Conservation (phyloP, 192 early-diverging fungal genomes). For the Geranomyces variabilis region DNA sequence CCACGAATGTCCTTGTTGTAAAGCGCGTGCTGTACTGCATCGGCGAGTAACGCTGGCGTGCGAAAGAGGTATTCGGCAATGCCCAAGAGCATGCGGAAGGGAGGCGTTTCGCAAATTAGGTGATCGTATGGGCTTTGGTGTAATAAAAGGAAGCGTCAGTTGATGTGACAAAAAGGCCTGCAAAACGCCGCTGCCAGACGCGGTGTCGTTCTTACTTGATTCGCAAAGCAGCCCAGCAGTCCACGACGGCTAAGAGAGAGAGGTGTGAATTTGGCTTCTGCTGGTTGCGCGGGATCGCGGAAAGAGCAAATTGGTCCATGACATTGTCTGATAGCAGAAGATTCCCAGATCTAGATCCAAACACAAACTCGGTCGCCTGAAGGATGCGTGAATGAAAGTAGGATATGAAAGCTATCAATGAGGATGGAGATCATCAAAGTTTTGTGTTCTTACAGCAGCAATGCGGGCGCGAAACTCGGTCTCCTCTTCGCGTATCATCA, state of each 20-base stretch:
- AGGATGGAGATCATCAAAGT: too few species aligned
- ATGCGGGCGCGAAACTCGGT: constrained; percentile 78
- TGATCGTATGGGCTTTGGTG: constrained; percentile 78
- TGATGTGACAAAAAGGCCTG: too few species aligned
- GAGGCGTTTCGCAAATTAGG: constrained; percentile 93
- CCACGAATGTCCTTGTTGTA: constrained; percentile 64
- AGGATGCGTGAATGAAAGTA: too few species aligned
- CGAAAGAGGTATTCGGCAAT: constrained; percentile 93
- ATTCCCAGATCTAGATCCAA: constrained; percentile 59
- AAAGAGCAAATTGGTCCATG: constrained; percentile 86
- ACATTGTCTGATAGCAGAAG: constrained; percentile 80
- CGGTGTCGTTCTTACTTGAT: constrained; percentile 55
- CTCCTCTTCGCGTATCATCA: constrained; percentile 89
- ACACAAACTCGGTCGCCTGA: constrained; percentile 82
- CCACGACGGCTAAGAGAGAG: constrained; percentile 90
- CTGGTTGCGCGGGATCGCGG: constrained; percentile 53
- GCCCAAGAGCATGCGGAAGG: constrained; percentile 92
- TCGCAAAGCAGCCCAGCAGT: constrained; percentile 85
- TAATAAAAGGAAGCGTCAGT: neutral
- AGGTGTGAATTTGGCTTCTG: constrained; percentile 85
- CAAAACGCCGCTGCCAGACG: too few species aligned
- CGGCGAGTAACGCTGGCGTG: constrained; percentile 78
- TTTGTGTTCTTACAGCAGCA: constrained; percentile 42
- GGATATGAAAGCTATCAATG: too few species aligned
- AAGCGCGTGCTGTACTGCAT: constrained; percentile 83